A percentile compares a stretch with the other conserved stretches of the same genome.
phyloP scores from a whole-genome alignment of 148 eudicot species.

The Salicornia ramosissima region DNA sequence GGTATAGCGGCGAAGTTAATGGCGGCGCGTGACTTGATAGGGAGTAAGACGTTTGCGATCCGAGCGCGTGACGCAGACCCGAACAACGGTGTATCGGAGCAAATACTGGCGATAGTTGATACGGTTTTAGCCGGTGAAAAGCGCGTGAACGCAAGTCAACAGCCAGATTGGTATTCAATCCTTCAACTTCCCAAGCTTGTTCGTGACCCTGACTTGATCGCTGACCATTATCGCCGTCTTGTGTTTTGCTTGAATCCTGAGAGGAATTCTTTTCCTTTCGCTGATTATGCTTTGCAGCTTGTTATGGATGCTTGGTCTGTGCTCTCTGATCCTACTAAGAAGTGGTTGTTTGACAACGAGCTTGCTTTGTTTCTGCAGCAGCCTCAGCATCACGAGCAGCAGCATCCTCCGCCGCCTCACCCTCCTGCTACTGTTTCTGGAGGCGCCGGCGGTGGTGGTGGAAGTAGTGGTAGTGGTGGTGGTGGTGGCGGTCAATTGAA shows the following conservation, averaged over 20 bases:
- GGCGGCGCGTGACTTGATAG: slow-evolving; percentile 57
- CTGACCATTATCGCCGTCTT: slow-evolving; percentile 48
- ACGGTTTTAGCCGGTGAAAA: slow-evolving; percentile 67
- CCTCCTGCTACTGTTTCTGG: too few relatives aligned
- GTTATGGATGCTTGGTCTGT: slow-evolving; percentile 66
- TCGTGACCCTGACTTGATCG: slow-evolving; percentile 47
- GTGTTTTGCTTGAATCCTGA: slow-evolving; percentile 57
- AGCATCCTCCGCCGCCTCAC: too few relatives aligned
- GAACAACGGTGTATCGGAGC: slow-evolving; percentile 50
- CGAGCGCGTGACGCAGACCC: slow-evolving; percentile 87
- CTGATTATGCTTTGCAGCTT: slow-evolving; percentile 61
- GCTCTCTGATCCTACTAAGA: slow-evolving; percentile 57
- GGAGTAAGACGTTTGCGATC: slow-evolving; percentile 68
- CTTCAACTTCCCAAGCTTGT: slow-evolving; percentile 52
- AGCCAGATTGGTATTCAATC: slow-evolving; percentile 65
- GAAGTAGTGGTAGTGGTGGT: slow-evolving; percentile 14
- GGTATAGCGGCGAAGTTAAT: slow-evolving; percentile 73
- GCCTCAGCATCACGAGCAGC: not conserved
- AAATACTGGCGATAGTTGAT: slow-evolving; percentile 67
- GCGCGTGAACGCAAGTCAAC: slow-evolving; percentile 29
- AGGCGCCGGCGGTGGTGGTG: slow-evolving; percentile 8
- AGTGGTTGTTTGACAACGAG: slow-evolving; percentile 52
- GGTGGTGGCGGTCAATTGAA: slow-evolving; percentile 14
- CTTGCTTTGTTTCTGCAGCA: slow-evolving; percentile 27
- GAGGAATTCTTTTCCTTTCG: slow-evolving; percentile 40